Conservation (phyloP, 139 green algal species). For the Zygnema circumcarinatum region DNA sequence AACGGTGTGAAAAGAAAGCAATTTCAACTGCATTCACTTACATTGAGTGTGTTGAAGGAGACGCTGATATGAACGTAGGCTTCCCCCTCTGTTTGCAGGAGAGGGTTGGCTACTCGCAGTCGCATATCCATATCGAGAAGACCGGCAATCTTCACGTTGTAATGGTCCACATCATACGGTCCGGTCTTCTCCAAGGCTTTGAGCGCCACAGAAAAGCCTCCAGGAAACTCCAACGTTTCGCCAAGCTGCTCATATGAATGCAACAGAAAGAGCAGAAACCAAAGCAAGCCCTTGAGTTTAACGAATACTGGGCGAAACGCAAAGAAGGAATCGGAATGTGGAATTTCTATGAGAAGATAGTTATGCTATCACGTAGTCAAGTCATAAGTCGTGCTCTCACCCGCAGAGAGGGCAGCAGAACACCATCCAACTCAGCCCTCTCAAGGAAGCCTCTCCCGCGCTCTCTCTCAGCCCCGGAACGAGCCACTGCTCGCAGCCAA, state of each 20-base stretch:
- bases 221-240: background rate
- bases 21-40: too few relatives aligned
- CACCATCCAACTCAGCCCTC: background rate
- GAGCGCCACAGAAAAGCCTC: background rate
- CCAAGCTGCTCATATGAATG: too few relatives aligned
- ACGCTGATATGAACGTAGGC: conserved; percentile 30
- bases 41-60: background rate
- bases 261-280: too few relatives aligned
- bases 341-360: too few relatives aligned
- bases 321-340: too few relatives aligned
- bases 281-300: too few relatives aligned
- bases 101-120: conserved; percentile 11
- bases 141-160: conserved; percentile 9
- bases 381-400: too few relatives aligned
- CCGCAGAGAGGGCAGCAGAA: background rate
- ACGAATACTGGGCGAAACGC: too few relatives aligned
- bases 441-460: conserved; percentile 14
- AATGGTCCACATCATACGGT: conserved; percentile 14
- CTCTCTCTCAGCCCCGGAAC: background rate
- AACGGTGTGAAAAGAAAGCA: too few relatives aligned
- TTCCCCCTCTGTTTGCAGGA: conserved; percentile 16
- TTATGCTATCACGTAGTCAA: too few relatives aligned
- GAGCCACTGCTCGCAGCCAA: conserved; percentile 2
- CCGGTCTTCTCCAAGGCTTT: background rate
- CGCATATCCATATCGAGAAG: conserved; percentile 8